Percentiles rank a stretch among this genome's conserved stretches.
Conservation (phyloP, 108 stramenopile genomes). For the Fragilariopsis cylindrus region DNA sequence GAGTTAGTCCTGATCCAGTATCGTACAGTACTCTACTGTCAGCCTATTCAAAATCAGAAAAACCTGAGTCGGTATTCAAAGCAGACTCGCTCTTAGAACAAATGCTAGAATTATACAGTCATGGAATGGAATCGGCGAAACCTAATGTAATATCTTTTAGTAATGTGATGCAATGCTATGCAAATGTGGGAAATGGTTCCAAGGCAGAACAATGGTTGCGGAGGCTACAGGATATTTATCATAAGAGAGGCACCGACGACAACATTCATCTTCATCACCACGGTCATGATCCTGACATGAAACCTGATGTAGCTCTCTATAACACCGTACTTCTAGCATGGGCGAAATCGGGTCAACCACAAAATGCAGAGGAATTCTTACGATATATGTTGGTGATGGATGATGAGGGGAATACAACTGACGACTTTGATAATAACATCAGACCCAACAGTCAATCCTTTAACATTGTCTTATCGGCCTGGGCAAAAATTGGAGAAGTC, state of each 20-base stretch:
- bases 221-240: slow-evolving; percentile 25
- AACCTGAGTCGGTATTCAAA: slow-evolving; percentile 27
- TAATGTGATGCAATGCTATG: slow-evolving; percentile 55
- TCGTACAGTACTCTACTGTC: slow-evolving; percentile 46
- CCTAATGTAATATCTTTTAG: slow-evolving; percentile 52
- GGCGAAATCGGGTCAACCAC: slow-evolving; percentile 44
- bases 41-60: slow-evolving; percentile 37
- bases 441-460: slow-evolving; percentile 29
- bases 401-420: background rate
- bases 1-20: slow-evolving; percentile 38
- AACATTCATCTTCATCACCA: background rate
- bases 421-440: background rate
- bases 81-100: slow-evolving; percentile 49
- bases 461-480: slow-evolving; percentile 39
- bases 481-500: slow-evolving; percentile 38
- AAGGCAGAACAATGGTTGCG: slow-evolving; percentile 40
- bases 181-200: slow-evolving; percentile 38
- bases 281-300: slow-evolving; percentile 19
- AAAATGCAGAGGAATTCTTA: slow-evolving; percentile 42
- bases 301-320: slow-evolving; percentile 46
- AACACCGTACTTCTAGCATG: slow-evolving; percentile 54
- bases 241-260: slow-evolving; percentile 19
- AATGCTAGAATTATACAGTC: slow-evolving; percentile 47
- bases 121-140: slow-evolving; percentile 48
- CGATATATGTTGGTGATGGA: slow-evolving; percentile 20